phyloP scores from a whole-genome alignment of 2,329 filamentous ascomycete species.

The Didymella exigua region DNA sequence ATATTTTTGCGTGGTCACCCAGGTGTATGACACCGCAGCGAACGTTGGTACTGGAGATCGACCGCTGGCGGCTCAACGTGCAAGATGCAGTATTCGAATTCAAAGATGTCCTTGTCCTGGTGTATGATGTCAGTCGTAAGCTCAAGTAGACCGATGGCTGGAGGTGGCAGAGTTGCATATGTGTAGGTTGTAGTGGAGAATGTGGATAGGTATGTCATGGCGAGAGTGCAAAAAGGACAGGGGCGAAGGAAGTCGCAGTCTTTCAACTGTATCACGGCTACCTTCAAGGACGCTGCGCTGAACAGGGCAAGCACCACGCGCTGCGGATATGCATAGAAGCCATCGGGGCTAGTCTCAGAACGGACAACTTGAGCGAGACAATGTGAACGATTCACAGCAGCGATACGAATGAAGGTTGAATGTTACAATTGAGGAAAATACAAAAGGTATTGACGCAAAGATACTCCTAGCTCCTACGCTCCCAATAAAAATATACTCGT shows the following conservation, averaged over 20 bases:
- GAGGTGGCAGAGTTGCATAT: too few relatives aligned
- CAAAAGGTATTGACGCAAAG: neutral
- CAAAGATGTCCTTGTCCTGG: neutral
- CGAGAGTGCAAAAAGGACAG: neutral
- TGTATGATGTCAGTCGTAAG: neutral
- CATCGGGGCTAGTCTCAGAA: neutral
- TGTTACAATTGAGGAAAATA: neutral
- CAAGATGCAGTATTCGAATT: slow-evolving; percentile 12
- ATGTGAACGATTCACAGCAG: neutral
- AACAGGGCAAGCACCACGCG: neutral
- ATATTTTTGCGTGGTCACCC: slow-evolving; percentile 18
- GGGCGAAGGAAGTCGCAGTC: neutral
- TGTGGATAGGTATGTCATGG: neutral
- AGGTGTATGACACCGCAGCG: slow-evolving; percentile 30
- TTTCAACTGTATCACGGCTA: neutral
- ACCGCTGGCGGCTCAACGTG: slow-evolving; percentile 9
- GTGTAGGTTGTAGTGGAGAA: slow-evolving; percentile 5
- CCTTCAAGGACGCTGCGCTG: neutral
- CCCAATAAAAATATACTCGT: neutral
- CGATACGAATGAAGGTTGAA: neutral
- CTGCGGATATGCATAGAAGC: neutral
- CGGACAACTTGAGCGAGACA: neutral
- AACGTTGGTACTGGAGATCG: slow-evolving; percentile 6
- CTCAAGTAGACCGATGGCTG: slow-evolving; percentile 15
- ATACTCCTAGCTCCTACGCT: slow-evolving; percentile 1